These are phyloP conservation scores for Testicularia cyperi DNA, from an alignment of 1,284 basidiomycete genomes.

Conservation along the genomic window DNA sequence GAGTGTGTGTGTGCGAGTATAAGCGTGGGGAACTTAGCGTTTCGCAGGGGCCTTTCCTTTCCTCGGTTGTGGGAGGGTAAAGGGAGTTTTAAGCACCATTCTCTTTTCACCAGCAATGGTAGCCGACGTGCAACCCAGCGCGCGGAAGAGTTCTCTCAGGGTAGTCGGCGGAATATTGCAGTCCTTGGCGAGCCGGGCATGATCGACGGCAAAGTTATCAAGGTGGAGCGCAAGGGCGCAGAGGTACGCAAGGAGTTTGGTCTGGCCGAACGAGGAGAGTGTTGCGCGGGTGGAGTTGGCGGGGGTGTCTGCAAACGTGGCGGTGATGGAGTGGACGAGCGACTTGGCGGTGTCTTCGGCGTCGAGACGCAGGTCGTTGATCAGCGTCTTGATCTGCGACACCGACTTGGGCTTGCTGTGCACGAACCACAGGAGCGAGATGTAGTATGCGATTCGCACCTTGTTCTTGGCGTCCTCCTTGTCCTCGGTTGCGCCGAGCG, in stretches of 20 bases:
- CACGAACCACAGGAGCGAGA: conserved; percentile 29
- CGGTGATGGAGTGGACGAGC: conserved; percentile 20
- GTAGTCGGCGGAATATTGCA: conserved; percentile 23
- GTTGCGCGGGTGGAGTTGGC: conserved; percentile 22
- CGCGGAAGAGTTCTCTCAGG: conserved; percentile 37
- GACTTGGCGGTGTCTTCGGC: conserved; percentile 33
- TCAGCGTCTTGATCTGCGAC: conserved; percentile 18
- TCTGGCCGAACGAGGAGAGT: conserved; percentile 44
- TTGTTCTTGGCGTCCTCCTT: conserved; percentile 34
- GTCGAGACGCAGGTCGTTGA: conserved; percentile 23
- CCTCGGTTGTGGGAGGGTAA: conserved; percentile 32
- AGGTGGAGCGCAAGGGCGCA: conserved; percentile 52
- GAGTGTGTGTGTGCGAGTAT: not conserved
- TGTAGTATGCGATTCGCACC: conserved; percentile 38
- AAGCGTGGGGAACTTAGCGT: not conserved
- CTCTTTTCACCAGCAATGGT: conserved; percentile 37
- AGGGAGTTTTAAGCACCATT: conserved; percentile 44
- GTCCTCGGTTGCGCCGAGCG: conserved; percentile 31
- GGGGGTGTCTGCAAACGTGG: conserved; percentile 23
- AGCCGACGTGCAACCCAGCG: conserved; percentile 38
- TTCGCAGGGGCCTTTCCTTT: conserved; percentile 32
- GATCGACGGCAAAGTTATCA: conserved; percentile 51
- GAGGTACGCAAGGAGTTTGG: conserved; percentile 49
- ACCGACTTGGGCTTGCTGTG: conserved; percentile 25
- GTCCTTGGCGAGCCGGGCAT: conserved; percentile 26